phyloP scores from a whole-genome alignment of 495 filamentous ascomycete species.

The Penicillium turbatum region DNA sequence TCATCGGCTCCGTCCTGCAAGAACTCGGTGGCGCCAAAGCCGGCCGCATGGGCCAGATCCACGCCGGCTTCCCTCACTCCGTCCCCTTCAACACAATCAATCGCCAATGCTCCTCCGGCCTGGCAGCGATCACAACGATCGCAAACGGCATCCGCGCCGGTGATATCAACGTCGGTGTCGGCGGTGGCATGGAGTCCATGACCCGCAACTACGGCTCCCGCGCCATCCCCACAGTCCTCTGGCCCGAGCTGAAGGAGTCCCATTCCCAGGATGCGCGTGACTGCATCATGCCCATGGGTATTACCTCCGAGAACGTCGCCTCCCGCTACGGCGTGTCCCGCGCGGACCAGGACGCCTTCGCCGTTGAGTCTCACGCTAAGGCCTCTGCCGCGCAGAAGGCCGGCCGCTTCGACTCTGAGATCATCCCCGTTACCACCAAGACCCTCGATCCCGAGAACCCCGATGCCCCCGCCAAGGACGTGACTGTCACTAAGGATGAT shows the following conservation, averaged over 20 bases:
- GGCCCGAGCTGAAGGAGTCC: constrained; percentile 64
- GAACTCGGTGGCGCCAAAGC: constrained; percentile 91
- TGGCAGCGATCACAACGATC: constrained; percentile 68
- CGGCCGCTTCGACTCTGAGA: constrained; percentile 72
- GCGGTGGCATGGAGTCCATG: constrained; percentile 92
- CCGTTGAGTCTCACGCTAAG: constrained; percentile 65
- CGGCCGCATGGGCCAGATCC: constrained; percentile 83
- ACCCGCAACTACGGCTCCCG: constrained; percentile 78
- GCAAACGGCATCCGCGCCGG: constrained; percentile 67
- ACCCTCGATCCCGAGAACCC: constrained; percentile 54
- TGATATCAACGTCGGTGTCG: constrained; percentile 73
- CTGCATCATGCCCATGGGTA: constrained; percentile 91
- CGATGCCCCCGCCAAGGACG: constrained; percentile 55
- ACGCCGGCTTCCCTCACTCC: constrained; percentile 68
- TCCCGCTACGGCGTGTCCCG: constrained; percentile 67
- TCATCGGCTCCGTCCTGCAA: constrained; percentile 81
- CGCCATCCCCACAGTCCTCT: constrained; percentile 79
- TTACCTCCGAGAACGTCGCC: constrained; percentile 91
- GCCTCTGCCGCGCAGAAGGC: constrained; percentile 62
- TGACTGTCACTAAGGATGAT: constrained; percentile 69
- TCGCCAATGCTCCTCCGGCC: constrained; percentile 74
- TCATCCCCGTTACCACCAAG: constrained; percentile 66
- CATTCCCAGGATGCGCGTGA: constrained; percentile 66
- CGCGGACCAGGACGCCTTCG: constrained; percentile 78
- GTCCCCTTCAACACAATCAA: constrained; percentile 83